Conservation (phyloP, 257 asterid genomes). For the Nicotiana obtusifolia region DNA sequence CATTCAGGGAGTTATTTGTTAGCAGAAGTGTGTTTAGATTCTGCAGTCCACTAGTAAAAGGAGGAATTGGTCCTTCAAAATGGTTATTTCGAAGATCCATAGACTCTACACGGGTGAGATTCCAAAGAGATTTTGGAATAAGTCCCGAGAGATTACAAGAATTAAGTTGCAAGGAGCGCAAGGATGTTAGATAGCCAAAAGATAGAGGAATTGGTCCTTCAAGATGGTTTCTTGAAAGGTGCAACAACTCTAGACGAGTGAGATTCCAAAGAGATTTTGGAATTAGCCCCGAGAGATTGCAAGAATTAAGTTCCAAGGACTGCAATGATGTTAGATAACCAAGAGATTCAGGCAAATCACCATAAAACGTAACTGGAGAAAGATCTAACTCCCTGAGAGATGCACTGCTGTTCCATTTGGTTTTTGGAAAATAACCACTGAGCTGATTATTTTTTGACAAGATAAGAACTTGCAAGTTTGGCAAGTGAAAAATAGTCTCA, state of each 20-base stretch:
- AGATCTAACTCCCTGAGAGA: constrained; percentile 1
- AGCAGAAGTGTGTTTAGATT: constrained; percentile 7
- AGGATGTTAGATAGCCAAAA: not conserved
- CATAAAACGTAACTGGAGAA: constrained; percentile 1
- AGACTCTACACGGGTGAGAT: constrained; percentile 9
- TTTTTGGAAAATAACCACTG: constrained; percentile 8
- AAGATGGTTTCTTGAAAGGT: not conserved
- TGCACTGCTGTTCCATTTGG: constrained; percentile 16
- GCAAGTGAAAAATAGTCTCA: constrained; percentile 5
- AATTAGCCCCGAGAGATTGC: not conserved
- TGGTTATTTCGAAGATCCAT: not conserved
- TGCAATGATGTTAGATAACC: constrained; percentile 12
- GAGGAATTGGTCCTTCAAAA: constrained; percentile 16
- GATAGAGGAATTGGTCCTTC: constrained; percentile 20
- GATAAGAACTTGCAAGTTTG: constrained; percentile 7
- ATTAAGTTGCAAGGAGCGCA: too few species aligned
- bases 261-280: too few species aligned
- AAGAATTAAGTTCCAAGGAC: not conserved
- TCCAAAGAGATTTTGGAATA: constrained; percentile 1
- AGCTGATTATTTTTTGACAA: not conserved
- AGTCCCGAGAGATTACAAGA: not conserved
- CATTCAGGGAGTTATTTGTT: constrained; percentile 9
- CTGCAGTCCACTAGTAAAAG: not conserved
- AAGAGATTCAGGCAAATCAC: constrained; percentile 16
- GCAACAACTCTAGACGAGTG: too few species aligned